These are phyloP conservation scores for Seiridium cupressi DNA, from an alignment of 2,329 filamentous ascomycete species.

Conservation along the genomic window DNA sequence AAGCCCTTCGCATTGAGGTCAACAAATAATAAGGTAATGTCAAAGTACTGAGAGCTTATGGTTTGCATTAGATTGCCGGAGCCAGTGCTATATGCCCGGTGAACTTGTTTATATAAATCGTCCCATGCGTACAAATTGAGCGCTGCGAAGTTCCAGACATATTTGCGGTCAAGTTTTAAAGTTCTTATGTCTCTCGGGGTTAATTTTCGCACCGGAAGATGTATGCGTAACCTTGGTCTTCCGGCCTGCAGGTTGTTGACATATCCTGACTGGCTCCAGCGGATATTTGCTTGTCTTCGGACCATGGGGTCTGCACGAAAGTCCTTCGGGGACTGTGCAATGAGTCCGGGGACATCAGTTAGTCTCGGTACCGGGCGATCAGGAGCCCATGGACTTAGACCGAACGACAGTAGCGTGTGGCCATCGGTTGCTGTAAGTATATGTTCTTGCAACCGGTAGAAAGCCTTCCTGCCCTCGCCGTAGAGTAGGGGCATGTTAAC, in stretches of 20 bases:
- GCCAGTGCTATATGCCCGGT: background rate
- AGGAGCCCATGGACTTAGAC: background rate
- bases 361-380: background rate
- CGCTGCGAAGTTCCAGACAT: background rate
- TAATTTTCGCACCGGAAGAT: background rate
- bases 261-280: background rate
- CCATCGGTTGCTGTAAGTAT: background rate
- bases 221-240: background rate
- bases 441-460: slow-evolving; percentile 13
- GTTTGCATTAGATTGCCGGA: background rate
- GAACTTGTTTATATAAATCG: background rate
- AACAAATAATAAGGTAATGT: too few relatives aligned
- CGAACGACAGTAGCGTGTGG: background rate
- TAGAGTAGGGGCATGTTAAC: slow-evolving; percentile 3
- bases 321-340: background rate
- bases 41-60: background rate
- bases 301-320: background rate
- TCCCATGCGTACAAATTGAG: background rate
- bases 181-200: background rate
- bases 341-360: too few relatives aligned
- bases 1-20: background rate
- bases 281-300: background rate
- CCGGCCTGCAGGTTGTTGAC: background rate
- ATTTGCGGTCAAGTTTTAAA: background rate
- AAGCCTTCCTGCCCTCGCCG: background rate